Conservation (phyloP, 2,329 filamentous ascomycete genomes). For the Sporothrix phasma region DNA sequence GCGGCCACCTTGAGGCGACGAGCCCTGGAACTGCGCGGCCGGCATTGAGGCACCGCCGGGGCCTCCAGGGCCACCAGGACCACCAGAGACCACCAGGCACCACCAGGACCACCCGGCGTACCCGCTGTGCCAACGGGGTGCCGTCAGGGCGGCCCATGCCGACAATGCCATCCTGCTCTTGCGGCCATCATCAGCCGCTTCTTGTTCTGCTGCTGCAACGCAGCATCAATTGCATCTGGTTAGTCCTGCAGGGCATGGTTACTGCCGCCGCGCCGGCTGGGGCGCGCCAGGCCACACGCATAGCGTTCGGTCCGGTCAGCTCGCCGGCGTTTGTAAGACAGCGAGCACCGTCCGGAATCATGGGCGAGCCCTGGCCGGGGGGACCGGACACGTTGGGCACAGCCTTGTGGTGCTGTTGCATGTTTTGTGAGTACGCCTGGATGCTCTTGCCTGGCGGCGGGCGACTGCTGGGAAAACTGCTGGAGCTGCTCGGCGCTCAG, state of each 20-base stretch:
- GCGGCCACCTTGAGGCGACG: conserved; percentile 59
- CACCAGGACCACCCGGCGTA: conserved; percentile 34
- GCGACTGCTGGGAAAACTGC: conserved; percentile 43
- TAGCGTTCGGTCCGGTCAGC: conserved; percentile 46
- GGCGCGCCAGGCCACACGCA: conserved; percentile 45
- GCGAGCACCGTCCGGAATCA: conserved; percentile 61
- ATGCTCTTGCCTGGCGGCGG: conserved; percentile 70
- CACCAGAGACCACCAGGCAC: conserved; percentile 38
- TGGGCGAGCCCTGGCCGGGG: conserved; percentile 68
- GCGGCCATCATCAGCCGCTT: conserved; percentile 73
- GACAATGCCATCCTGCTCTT: conserved; percentile 60
- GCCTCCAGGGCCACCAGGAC: conserved; percentile 42
- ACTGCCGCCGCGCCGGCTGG: conserved; percentile 45
- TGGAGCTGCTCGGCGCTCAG: conserved; percentile 71
- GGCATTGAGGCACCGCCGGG: conserved; percentile 45
- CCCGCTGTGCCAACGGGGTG: conserved; percentile 20
- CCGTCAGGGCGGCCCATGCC: conserved; percentile 25
- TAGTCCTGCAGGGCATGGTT: conserved; percentile 81
- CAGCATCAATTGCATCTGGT: conserved; percentile 76
- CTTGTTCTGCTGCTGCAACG: conserved; percentile 82
- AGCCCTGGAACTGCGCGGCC: conserved; percentile 53
- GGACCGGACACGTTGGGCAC: conserved; percentile 65
- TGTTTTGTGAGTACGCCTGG: conserved; percentile 74
- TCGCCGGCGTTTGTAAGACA: conserved; percentile 57
- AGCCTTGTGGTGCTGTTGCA: conserved; percentile 73